These are phyloP conservation scores for Xylariales sp. DNA, from an alignment of 2,329 filamentous ascomycete genomes.

Conservation along the genomic window DNA sequence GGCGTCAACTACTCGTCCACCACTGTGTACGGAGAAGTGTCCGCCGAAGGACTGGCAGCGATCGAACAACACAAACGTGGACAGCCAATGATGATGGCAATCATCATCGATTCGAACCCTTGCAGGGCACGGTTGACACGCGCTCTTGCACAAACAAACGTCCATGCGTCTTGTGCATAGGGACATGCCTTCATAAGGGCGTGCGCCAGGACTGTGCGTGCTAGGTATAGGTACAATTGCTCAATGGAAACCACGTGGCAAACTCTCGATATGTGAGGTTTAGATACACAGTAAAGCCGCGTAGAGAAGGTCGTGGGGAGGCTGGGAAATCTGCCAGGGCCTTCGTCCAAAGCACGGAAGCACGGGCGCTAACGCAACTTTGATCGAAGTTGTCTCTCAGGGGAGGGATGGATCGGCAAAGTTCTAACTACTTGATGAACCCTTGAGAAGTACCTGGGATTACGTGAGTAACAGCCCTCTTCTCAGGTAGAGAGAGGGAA, in stretches of 20 bases:
- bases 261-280: slow-evolving; percentile 2
- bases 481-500: too few relatives aligned
- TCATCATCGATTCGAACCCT: too few relatives aligned
- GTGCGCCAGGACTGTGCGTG: too few relatives aligned
- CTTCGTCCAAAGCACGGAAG: slow-evolving; percentile 4
- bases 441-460: not conserved
- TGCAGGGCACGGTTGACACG: too few relatives aligned
- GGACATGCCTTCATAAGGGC: too few relatives aligned
- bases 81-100: too few relatives aligned
- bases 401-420: slow-evolving; percentile 5
- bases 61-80: too few relatives aligned
- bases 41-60: too few relatives aligned
- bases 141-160: too few relatives aligned
- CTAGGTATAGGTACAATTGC: not conserved
- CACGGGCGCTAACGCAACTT: not conserved
- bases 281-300: slow-evolving; percentile 1
- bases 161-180: too few relatives aligned
- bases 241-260: not conserved
- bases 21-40: too few relatives aligned
- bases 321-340: slow-evolving; percentile 3
- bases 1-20: too few relatives aligned
- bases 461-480: not conserved
- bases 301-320: slow-evolving; percentile 5
- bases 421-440: not conserved
- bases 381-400: slow-evolving; percentile 1